A percentile compares a stretch with the other conserved stretches of the same genome.
Evolutionary conservation across 1,284 basidiomycete species (phyloP).

Genomic region (Microbotryum saponariae): DNA sequence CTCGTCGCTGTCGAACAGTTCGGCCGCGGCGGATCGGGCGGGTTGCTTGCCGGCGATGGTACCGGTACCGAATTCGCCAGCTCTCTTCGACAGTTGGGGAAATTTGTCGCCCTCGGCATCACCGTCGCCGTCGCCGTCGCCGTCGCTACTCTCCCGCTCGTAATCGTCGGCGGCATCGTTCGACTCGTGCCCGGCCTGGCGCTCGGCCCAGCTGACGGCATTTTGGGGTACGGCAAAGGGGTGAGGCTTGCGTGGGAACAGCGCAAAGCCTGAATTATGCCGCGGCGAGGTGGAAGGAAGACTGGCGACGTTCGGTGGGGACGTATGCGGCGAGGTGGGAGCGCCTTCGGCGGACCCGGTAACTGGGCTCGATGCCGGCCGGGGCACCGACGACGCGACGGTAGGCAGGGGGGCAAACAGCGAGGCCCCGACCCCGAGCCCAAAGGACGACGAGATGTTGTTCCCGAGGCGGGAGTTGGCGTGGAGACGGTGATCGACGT

Average conservation of each 20-base stretch:
- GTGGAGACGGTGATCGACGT: slow-evolving; percentile 23
- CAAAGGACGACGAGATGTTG: neutral
- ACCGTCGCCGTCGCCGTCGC: slow-evolving; percentile 10
- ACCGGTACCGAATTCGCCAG: slow-evolving; percentile 2
- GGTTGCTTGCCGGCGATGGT: slow-evolving; percentile 6
- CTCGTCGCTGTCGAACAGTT: neutral
- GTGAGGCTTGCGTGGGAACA: slow-evolving; percentile 8
- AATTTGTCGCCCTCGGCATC: slow-evolving; percentile 1
- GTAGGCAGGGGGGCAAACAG: slow-evolving; percentile 19
- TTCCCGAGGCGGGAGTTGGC: neutral
- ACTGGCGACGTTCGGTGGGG: neutral
- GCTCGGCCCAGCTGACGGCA: slow-evolving; percentile 26
- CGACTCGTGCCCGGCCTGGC: slow-evolving; percentile 4
- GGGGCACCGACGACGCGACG: neutral
- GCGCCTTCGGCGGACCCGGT: too few species aligned
- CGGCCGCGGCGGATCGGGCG: neutral
- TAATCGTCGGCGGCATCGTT: slow-evolving; percentile 5
- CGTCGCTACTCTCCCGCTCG: slow-evolving; percentile 21
- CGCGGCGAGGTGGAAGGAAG: slow-evolving; percentile 3
- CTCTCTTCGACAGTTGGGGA: neutral
- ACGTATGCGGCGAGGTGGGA: neutral
- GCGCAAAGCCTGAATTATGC: neutral
- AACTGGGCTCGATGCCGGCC: too few species aligned
- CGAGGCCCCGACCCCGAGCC: slow-evolving; percentile 5
- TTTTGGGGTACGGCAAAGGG: slow-evolving; percentile 31